phyloP scores from a whole-genome alignment of 495 filamentous ascomycete genomes.

The Oleoguttula mirabilis region DNA sequence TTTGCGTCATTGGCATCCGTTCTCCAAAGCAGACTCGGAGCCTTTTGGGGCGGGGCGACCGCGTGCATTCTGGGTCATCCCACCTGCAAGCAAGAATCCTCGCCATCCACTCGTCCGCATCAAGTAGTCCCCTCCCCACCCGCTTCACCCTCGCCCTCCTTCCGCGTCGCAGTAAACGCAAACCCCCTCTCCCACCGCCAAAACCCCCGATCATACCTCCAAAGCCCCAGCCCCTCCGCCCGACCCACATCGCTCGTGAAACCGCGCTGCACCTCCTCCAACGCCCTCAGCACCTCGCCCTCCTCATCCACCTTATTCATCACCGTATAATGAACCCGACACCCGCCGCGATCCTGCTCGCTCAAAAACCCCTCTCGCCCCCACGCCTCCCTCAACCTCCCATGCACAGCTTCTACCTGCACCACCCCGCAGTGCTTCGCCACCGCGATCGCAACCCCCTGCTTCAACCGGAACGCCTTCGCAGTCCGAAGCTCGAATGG shows the following conservation, averaged over 20 bases:
- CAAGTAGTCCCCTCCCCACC: too few species aligned
- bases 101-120: too few species aligned
- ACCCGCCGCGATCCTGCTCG: conserved; percentile 24
- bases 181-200: conserved; percentile 20
- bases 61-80: too few species aligned
- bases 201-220: conserved; percentile 22
- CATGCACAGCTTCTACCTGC: conserved; percentile 9
- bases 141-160: too few species aligned
- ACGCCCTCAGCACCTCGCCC: conserved; percentile 7
- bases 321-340: conserved; percentile 24
- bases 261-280: conserved; percentile 17
- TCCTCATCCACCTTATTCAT: conserved; percentile 27
- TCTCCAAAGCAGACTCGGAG: too few species aligned
- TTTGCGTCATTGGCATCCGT: too few species aligned
- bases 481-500: conserved; percentile 17
- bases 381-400: conserved; percentile 21
- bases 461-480: conserved; percentile 14
- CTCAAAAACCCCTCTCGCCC: conserved; percentile 19
- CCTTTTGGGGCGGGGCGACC: too few species aligned
- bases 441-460: conserved; percentile 20
- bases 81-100: too few species aligned
- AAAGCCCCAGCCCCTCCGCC: conserved; percentile 22
- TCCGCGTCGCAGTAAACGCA: background rate
- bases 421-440: background rate
- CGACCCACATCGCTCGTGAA: conserved; percentile 16